Conservation (phyloP, 257 asterid species). For the Solanum ossicruentum region DNA sequence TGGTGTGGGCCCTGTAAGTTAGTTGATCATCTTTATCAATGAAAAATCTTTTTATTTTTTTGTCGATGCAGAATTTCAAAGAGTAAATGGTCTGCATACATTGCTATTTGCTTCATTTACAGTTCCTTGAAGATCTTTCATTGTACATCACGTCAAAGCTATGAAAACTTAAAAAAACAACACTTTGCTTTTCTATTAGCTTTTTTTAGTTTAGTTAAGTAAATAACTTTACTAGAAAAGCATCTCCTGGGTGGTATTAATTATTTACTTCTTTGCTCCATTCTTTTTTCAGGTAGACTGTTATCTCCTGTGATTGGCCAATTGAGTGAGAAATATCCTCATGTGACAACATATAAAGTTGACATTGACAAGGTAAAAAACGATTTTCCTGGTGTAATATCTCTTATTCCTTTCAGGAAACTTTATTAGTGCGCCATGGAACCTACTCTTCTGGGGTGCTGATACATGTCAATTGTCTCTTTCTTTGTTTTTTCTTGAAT, state of each 20-base stretch:
- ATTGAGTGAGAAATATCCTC: constrained; percentile 81
- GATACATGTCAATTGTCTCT: background rate
- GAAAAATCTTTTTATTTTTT: background rate
- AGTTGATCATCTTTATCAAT: background rate
- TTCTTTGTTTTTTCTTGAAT: too few species aligned
- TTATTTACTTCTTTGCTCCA: background rate
- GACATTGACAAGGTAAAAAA: constrained; percentile 78
- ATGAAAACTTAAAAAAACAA: background rate
- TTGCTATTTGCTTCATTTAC: background rate
- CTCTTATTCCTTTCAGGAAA: background rate
- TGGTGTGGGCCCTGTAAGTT: constrained; percentile 99
- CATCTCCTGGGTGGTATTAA: background rate
- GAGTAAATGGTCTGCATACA: background rate
- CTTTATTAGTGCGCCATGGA: background rate
- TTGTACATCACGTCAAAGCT: background rate
- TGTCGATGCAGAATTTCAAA: background rate
- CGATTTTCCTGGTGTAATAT: background rate
- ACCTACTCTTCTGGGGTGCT: background rate
- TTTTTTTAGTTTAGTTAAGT: background rate
- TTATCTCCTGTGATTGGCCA: constrained; percentile 71
- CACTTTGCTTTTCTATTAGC: background rate
- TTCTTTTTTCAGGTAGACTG: constrained; percentile 48
- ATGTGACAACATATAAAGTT: constrained; percentile 75
- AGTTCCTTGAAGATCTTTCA: background rate
- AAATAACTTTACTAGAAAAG: background rate